Base-by-base conservation (phyloP, 805 yeast species). In the Yueomyces sp. region DNA sequence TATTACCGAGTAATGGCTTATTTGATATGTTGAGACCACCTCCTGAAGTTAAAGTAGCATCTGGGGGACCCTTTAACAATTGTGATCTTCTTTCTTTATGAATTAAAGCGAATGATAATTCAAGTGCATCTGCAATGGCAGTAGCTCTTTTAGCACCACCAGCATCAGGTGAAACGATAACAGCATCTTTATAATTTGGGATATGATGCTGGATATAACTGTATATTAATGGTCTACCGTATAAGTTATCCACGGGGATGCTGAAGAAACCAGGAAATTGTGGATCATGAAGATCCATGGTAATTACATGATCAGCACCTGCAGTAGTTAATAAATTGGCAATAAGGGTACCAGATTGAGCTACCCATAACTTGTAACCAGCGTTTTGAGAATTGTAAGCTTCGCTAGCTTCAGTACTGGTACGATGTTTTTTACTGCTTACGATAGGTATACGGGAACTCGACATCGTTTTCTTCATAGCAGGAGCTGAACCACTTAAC, bases 121-220 rank as follows among this genome's bases (percentile, higher is more conserved):
- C 87, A 45, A 92, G 66, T 1, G 83, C 75, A 64, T 92, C 99
- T 2, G 98, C 98, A 47, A 92, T 74, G 1, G 90, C 81, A 1
- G 95, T 85, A 32, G 98, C 96, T 51, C 98, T 70, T 63, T 92
- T 92, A 41, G 98, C 99, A 49, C 99, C 99, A 57, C 99, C 99
- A 27, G 96, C 92, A 64, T 92, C 99, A 0, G 99, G 99, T 1
- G 96, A 86, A 33, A 92, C 96, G 53, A 92, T 78, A 5, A 92
- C 95, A 38, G 90, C 83, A 37, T 87, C 81, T 51, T 76, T 76
- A 58, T 79, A 85, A 48, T 84, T 64, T n/a, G 94, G 90, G 44
- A 92, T 79, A 49, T 72, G 70, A 46, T 81, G 79, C 27, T 76
- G 70, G 47, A 92, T 87, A 63, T 87, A 92, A 51, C 85, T 83